Base-by-base conservation (phyloP, 2,329 filamentous ascomycete genomes). In the Huntiella decipiens region DNA sequence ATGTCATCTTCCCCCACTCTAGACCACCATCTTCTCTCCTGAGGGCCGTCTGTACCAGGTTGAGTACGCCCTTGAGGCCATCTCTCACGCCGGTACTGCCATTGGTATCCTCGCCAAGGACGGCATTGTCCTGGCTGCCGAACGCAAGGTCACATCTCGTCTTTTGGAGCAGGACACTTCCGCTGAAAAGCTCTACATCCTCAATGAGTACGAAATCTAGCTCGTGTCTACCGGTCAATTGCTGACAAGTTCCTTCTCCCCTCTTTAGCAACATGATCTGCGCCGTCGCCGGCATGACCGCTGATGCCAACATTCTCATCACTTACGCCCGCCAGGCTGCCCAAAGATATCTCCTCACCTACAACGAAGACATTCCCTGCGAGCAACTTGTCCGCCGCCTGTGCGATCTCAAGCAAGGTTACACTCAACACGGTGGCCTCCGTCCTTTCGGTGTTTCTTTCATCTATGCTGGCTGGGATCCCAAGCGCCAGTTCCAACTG, bases 11-110 rank as follows among this genome's bases (percentile, higher is more conserved):
- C 38, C 5, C 4, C 7, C 22, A 16, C 22, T 10, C 44, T 57
- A 94, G 87, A 98, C 91, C 57, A 98, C 91, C 62, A 98, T 98
- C 74, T 98, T 98, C 78, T 98, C 91, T 51, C 91, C 91, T 50
- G 91, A 98, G 69, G 91, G 91, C 53, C 87, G 91, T 60, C 76
- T 98, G 51, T 98, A 98, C 66, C 91, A 98, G 67, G 91, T 98
- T 57, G 91, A 98, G 75, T 98, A 98, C 73, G 92, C 91, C 19
- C 77, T 98, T 44, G 91, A 98, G 65, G 91, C 91, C 60, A 98
- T 98, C 61, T 98, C 91, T 54, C 91, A 98, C 58, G 91, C 91
- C 55, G 91, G 91, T 56, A 98, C 91, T 43, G 91, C 91, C 54
- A 79, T 98, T 57, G 91, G 91, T 47, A 95, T 98, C 60, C 73